Evolutionary conservation across 2,329 filamentous ascomycete genomes (phyloP), one percentile per base, ranked within the genome.

Genomic region (Rhexocercosporidium sp.): DNA sequence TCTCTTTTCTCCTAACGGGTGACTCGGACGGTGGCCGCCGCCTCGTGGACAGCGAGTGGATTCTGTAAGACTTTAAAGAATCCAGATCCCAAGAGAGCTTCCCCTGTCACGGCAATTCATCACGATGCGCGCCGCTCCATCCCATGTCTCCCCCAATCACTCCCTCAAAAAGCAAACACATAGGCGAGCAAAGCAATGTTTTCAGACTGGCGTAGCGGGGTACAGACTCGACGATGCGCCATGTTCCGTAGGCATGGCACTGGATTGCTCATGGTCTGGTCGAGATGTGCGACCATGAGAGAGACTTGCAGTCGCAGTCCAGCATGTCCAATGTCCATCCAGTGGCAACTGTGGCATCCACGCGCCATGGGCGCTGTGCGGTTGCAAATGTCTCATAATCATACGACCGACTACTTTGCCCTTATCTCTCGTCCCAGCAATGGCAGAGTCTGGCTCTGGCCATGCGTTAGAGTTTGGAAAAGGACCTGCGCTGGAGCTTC

Each of bases 241-340:
- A 57, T 57, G 31, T 39, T 31, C 54, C 54, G 20, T 39, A 41
- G 54, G 54, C 54, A 39, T 57, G 54, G 54, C 54, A 57, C 54
- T 57, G 54, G 54, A 25, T 39, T 14, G n/a, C n/a, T 57, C 34
- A 22, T n/a, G n/a, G n/a, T n/a, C n/a, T n/a, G n/a, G n/a, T 56
- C 34, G 34, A 39, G 53, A 56, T 9, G 53, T 56, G 53, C 16
- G 18, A 56, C 31, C 1, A 31, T 34, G 53, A 57, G 22, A 14
- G n/a, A 57, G 14, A 22, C 20, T n/a, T 22, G 20, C n/a, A 18
- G 41, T 18, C n/a, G 6, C n/a, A 20, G 44, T 20, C 44, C 20
- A 7, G 18, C 3, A 1, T 11, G 8, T 37, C 29, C 8, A 37
- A 11, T 37, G 8, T 37, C 34, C 9, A 37, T 37, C 34, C 34